phyloP scores from a whole-genome alignment of 2,329 filamentous ascomycete genomes.

The Penicillium janthinellum region DNA sequence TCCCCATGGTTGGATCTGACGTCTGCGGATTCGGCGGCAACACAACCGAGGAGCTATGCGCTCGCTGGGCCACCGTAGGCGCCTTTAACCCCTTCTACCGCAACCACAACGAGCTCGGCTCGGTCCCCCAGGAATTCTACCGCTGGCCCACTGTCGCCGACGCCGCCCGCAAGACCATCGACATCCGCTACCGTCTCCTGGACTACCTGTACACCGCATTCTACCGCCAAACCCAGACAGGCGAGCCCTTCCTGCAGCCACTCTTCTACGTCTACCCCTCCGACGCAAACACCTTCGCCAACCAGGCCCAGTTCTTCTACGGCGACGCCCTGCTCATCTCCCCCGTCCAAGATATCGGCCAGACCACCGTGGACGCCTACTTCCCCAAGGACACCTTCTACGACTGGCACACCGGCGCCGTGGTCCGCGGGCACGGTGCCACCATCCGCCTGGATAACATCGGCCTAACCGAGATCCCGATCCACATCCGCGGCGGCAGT shows the following conservation, averaged over 20 bases:
- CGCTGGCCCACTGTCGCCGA: constrained; percentile 64
- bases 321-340: constrained; percentile 59
- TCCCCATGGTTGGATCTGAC: constrained; percentile 70
- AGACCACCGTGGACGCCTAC: constrained; percentile 57
- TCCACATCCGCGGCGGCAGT: constrained; percentile 63
- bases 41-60: constrained; percentile 68
- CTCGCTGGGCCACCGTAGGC: constrained; percentile 73
- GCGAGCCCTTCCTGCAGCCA: constrained; percentile 68
- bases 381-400: constrained; percentile 62
- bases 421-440: constrained; percentile 50
- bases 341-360: constrained; percentile 56
- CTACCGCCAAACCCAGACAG: constrained; percentile 60
- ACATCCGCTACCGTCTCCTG: constrained; percentile 72
- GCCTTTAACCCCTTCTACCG: constrained; percentile 77
- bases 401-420: constrained; percentile 58
- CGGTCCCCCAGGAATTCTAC: constrained; percentile 71
- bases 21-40: constrained; percentile 75
- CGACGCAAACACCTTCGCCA: constrained; percentile 55
- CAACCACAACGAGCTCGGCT: constrained; percentile 64
- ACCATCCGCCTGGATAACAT: constrained; percentile 50
- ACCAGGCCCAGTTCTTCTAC: constrained; percentile 62
- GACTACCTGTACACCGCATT: constrained; percentile 79
- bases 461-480: constrained; percentile 57
- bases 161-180: constrained; percentile 69
- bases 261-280: constrained; percentile 71